A percentile compares a stretch with the other conserved stretches of the same genome.
Conservation (phyloP, 139 green algal genomes). For the Nannochloris sp. region DNA sequence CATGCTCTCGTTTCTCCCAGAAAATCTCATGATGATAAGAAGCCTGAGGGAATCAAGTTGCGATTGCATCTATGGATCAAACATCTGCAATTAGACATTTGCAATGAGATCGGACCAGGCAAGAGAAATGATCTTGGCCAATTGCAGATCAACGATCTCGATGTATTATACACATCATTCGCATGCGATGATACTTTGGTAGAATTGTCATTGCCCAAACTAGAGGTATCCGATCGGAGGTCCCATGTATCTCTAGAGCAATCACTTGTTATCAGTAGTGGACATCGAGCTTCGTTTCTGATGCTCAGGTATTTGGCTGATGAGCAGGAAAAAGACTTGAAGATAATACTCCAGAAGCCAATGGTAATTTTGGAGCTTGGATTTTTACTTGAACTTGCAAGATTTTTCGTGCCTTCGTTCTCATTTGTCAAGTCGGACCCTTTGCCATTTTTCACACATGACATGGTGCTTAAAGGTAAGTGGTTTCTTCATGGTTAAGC, state of each 20-base stretch:
- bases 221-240: constrained; percentile 56
- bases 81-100: too few species aligned
- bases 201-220: constrained; percentile 43
- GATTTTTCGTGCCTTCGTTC: constrained; percentile 59
- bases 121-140: constrained; percentile 9
- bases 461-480: constrained; percentile 30
- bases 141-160: constrained; percentile 43
- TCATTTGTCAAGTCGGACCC: constrained; percentile 17
- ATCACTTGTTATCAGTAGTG: constrained; percentile 53
- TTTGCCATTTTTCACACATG: constrained; percentile 27
- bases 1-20: too few species aligned
- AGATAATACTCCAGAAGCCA: constrained; percentile 70
- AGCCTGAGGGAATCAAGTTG: too few species aligned
- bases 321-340: constrained; percentile 30
- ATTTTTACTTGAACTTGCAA: constrained; percentile 72
- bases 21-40: too few species aligned
- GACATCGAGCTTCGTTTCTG: constrained; percentile 37
- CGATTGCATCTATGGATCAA: too few species aligned
- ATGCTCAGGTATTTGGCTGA: constrained; percentile 25
- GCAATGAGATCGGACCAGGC: too few species aligned
- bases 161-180: constrained; percentile 34
- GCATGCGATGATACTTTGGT: constrained; percentile 40
- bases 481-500: too few species aligned
- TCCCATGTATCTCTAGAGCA: constrained; percentile 49
- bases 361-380: constrained; percentile 72